These are phyloP conservation scores for Bacterosira constricta DNA, from an alignment of 108 stramenopile genomes.

Conservation along the genomic window DNA sequence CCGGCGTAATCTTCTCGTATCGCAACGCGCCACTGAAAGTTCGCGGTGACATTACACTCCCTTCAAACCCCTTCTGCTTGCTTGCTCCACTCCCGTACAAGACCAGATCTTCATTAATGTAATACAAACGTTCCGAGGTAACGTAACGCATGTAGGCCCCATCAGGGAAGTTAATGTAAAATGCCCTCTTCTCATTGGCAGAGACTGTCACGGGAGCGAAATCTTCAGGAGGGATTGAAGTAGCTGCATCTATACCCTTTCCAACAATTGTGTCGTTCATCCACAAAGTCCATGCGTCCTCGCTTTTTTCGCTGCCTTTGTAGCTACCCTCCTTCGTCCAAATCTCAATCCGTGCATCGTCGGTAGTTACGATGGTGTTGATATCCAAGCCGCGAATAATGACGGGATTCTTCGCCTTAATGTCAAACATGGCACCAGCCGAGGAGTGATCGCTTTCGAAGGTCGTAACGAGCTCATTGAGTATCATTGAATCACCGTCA, in stretches of 20 bases:
- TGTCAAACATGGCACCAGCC: slow-evolving; percentile 18
- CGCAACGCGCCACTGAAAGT: slow-evolving; percentile 4
- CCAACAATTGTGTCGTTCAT: neutral
- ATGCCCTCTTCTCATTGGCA: slow-evolving; percentile 1
- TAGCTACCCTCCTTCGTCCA: slow-evolving; percentile 10
- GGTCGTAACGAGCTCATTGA: slow-evolving; percentile 1
- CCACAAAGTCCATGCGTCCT: neutral
- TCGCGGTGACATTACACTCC: neutral
- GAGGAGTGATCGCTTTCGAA: neutral
- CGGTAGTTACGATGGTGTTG: neutral
- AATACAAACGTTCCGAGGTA: neutral
- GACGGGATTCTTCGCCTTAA: slow-evolving; percentile 7
- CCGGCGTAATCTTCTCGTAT: neutral
- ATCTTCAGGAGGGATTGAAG: neutral
- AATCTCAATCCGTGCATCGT: neutral
- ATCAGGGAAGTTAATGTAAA: slow-evolving; percentile 11
- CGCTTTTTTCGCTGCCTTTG: neutral
- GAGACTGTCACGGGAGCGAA: slow-evolving; percentile 1
- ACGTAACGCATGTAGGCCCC: neutral
- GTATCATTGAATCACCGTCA: neutral
- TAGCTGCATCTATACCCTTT: neutral
- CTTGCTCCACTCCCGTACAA: neutral
- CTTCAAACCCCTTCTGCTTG: slow-evolving; percentile 2
- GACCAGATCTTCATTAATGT: neutral
- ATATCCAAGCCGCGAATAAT: slow-evolving; percentile 2